A percentile compares a stretch with the other conserved stretches of the same genome.
phyloP scores from a whole-genome alignment of 352 stramenopile genomes.

The Globisporangium perplexum region DNA sequence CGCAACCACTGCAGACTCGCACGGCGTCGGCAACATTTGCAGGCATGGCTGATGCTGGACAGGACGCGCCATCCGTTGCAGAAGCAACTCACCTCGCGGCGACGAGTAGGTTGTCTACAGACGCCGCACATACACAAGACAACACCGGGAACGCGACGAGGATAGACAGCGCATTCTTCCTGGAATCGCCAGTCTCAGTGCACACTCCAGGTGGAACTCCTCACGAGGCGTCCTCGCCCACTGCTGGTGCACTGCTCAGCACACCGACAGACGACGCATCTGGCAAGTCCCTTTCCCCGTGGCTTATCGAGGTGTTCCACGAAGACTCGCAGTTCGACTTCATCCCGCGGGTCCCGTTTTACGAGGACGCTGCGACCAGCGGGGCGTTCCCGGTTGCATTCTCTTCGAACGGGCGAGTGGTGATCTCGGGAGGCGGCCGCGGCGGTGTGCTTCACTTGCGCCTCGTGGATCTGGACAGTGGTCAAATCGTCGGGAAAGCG shows the following conservation, averaged over 20 bases:
- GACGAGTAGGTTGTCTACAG: neutral
- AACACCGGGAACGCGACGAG: neutral
- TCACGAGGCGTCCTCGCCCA: constrained; percentile 2
- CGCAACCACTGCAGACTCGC: constrained; percentile 10
- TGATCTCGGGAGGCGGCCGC: constrained; percentile 64
- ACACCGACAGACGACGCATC: constrained; percentile 1
- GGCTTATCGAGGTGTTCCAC: constrained; percentile 59
- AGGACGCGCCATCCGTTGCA: neutral
- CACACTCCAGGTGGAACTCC: constrained; percentile 5
- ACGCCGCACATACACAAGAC: neutral
- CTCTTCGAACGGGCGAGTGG: constrained; percentile 63
- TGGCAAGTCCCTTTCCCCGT: constrained; percentile 34
- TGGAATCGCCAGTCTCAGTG: neutral
- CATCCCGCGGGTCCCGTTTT: constrained; percentile 73
- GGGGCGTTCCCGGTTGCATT: constrained; percentile 51
- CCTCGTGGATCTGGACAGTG: constrained; percentile 74
- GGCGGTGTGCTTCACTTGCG: constrained; percentile 75
- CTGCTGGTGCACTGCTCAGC: neutral
- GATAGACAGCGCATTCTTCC: constrained; percentile 1
- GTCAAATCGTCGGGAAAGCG: constrained; percentile 74
- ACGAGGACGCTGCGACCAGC: constrained; percentile 29
- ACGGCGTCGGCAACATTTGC: neutral
- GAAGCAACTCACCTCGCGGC: neutral
- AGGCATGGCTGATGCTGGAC: neutral
- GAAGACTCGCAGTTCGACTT: constrained; percentile 79